Evolutionary conservation across 768 basidiomycete genomes (phyloP), one percentile per base, ranked within the genome.

Genomic region (Pulveroboletus sp.): DNA sequence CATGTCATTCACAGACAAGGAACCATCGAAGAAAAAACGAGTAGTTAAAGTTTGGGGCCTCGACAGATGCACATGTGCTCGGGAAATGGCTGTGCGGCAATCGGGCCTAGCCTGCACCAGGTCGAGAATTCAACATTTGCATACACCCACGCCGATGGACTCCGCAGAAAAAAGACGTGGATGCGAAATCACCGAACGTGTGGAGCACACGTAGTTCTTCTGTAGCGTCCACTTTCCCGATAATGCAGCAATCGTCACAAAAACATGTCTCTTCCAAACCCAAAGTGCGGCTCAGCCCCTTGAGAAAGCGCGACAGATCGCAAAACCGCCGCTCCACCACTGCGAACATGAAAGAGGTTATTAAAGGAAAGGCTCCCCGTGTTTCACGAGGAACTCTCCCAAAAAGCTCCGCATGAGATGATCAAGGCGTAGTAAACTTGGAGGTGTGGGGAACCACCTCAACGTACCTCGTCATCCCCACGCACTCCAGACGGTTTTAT

Each of bases 391-490:
- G 25, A 13, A 42, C 27, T 17, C n/a, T 16, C 32, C 19, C 35
- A 21, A 36, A 14, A 24, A 38, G 27, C 8, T 9, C 12, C 27
- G 5, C 25, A 6, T 37, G 34, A 34, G 44, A 40, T 23, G 8
- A 6, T 25, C 41, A 13, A 32, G 40, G 25, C 16, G n/a, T 19
- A 21, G 27, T 10, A 27, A 33, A 12, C 27, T 3, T 29, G 6
- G 39, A 1, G 23, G 8, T 20, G 31, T 5, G 14, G 20, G 21
- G 14, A 16, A 14, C 25, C 5, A 16, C 24, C 20, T 47, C 21
- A 9, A 53, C 60, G 24, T 25, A 64, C 61, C 56, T 59, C 44
- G 21, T 49, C 42, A 17, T 20, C 36, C 7, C 34, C 43, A 19
- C 27, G 35, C 33, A 14, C 36, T 17, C 33, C 8, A 14, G 17